These are phyloP conservation scores for Aspergillus avenaceus DNA, from an alignment of 495 filamentous ascomycete species.

Conservation along the genomic window DNA sequence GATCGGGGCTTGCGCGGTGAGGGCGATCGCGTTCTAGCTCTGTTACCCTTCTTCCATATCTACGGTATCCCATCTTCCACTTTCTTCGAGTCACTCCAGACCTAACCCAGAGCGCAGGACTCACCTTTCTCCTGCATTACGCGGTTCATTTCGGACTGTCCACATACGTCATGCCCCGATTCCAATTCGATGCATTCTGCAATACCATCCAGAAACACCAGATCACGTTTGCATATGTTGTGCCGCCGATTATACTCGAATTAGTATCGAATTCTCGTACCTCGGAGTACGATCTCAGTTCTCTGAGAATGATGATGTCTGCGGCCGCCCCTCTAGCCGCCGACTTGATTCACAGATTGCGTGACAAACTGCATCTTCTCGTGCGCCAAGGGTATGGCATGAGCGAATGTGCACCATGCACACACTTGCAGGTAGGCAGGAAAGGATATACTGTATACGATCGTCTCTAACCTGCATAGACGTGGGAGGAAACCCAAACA, in stretches of 20 bases:
- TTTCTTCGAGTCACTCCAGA: too few relatives aligned
- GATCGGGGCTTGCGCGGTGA: slow-evolving; percentile 48
- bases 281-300: slow-evolving; percentile 64
- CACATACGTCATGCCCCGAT: slow-evolving; percentile 68
- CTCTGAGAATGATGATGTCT: slow-evolving; percentile 69
- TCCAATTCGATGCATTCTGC: slow-evolving; percentile 68
- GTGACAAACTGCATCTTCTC: slow-evolving; percentile 58
- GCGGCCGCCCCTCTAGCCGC: slow-evolving; percentile 75
- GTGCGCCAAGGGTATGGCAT: slow-evolving; percentile 76
- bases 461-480: slow-evolving; percentile 21
- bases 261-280: slow-evolving; percentile 67
- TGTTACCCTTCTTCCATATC: slow-evolving; percentile 86
- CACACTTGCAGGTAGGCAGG: slow-evolving; percentile 36
- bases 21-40: slow-evolving; percentile 63
- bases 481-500: slow-evolving; percentile 59
- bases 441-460: not conserved
- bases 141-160: slow-evolving; percentile 55
- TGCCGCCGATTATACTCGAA: slow-evolving; percentile 73
- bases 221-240: slow-evolving; percentile 73
- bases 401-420: slow-evolving; percentile 56
- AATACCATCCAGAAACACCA: slow-evolving; percentile 58
- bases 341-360: slow-evolving; percentile 68
- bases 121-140: slow-evolving; percentile 52
- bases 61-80: slow-evolving; percentile 51
- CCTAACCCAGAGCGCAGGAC: slow-evolving; percentile 10